Evolutionary conservation across 371 early-diverging fungal genomes (phyloP).

Genomic region (Cokeromyces recurvatus): DNA sequence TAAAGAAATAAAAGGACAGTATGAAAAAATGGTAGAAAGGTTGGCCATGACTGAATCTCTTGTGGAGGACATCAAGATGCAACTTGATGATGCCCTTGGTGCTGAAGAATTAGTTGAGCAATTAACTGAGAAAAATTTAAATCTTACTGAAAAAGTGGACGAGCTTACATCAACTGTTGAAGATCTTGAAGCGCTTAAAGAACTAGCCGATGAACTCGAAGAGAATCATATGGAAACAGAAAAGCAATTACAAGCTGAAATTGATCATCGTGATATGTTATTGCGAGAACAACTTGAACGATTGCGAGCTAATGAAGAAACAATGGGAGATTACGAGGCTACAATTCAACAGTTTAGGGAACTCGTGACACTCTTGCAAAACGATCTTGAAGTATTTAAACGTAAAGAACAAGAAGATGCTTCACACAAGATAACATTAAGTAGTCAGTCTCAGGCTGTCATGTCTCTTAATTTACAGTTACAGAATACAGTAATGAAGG

Average conservation of each 20-base stretch:
- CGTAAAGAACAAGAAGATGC: slow-evolving; percentile 57
- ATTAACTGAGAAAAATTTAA: slow-evolving; percentile 75
- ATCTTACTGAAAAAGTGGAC: slow-evolving; percentile 69
- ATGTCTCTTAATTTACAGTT: slow-evolving; percentile 78
- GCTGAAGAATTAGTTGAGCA: slow-evolving; percentile 80
- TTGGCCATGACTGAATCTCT: slow-evolving; percentile 58
- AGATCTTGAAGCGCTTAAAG: slow-evolving; percentile 86
- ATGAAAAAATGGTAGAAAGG: slow-evolving; percentile 52
- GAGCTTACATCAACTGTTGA: slow-evolving; percentile 75
- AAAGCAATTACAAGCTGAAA: slow-evolving; percentile 80
- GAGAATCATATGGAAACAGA: slow-evolving; percentile 85
- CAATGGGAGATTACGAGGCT: slow-evolving; percentile 78
- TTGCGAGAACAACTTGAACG: slow-evolving; percentile 58
- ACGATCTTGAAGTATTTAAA: slow-evolving; percentile 65
- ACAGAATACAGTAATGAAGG: slow-evolving; percentile 77
- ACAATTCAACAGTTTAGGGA: slow-evolving; percentile 86
- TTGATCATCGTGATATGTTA: slow-evolving; percentile 70
- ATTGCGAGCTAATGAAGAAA: slow-evolving; percentile 70
- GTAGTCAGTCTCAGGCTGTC: slow-evolving; percentile 81
- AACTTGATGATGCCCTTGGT: slow-evolving; percentile 77
- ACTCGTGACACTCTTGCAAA: slow-evolving; percentile 72
- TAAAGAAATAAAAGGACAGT: slow-evolving; percentile 52
- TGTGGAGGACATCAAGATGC: slow-evolving; percentile 79
- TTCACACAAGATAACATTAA: slow-evolving; percentile 45
- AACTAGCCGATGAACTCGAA: slow-evolving; percentile 89